Evolutionary conservation across 805 yeast genomes (phyloP).

Genomic region (Yamadazyma kitorensis): DNA sequence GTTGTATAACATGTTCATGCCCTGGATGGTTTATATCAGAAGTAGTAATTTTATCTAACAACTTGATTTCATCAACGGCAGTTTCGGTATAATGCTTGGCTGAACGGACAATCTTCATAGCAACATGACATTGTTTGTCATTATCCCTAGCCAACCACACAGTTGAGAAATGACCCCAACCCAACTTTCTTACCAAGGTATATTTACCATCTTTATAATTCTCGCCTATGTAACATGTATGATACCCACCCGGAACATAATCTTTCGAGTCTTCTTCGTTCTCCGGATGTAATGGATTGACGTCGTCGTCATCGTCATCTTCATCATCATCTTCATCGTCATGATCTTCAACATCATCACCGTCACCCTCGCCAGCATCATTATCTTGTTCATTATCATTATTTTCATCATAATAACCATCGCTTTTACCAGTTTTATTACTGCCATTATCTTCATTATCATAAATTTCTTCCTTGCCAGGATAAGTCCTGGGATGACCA

Average conservation of each 20-base stretch:
- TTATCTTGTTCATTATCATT: conserved; percentile 11
- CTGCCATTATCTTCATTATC: conserved; percentile 9
- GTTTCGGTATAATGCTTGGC: conserved; percentile 91
- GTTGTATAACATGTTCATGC: conserved; percentile 71
- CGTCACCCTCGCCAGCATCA: conserved; percentile 7
- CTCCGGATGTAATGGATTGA: conserved; percentile 27
- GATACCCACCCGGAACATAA: conserved; percentile 92
- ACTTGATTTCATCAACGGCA: conserved; percentile 87
- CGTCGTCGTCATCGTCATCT: conserved; percentile 25
- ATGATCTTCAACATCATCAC: conserved; percentile 6
- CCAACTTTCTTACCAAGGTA: conserved; percentile 80
- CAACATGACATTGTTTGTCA: conserved; percentile 69
- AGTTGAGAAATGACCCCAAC: conserved; percentile 99
- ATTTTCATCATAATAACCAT: conserved; percentile 6
- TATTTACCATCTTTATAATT: conserved; percentile 72
- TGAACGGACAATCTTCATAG: conserved; percentile 89
- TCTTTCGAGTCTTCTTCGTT: conserved; percentile 87
- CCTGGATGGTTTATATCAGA: conserved; percentile 73
- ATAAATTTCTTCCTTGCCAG: conserved; percentile 5
- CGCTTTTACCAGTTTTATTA: conserved; percentile 10
- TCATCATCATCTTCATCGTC: conserved; percentile 23
- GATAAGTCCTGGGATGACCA: neutral
- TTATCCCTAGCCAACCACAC: conserved; percentile 82
- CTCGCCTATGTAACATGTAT: conserved; percentile 90
- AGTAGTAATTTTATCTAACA: conserved; percentile 64